These are phyloP conservation scores for Pichia phayaonensis DNA, from an alignment of 805 yeast species.

Conservation along the genomic window DNA sequence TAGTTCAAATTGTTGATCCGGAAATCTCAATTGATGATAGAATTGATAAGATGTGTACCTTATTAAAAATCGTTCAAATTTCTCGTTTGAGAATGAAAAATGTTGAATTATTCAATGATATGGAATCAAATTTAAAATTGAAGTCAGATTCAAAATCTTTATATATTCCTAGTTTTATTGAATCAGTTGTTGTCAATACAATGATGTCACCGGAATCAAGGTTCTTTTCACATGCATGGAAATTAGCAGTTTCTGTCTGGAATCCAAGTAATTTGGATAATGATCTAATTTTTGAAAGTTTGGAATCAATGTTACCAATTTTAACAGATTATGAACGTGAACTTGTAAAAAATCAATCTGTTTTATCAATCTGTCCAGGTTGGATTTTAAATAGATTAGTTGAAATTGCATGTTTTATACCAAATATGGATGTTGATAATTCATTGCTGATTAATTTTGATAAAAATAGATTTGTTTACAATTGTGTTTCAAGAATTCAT, in stretches of 20 bases:
- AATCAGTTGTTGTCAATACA: constrained; percentile 67
- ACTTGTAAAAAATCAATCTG: constrained; percentile 17
- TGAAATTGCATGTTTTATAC: constrained; percentile 69
- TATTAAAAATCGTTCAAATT: constrained; percentile 59
- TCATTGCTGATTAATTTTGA: constrained; percentile 73
- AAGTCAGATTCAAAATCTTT: constrained; percentile 28
- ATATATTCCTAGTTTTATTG: constrained; percentile 76
- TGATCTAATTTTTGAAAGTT: constrained; percentile 14
- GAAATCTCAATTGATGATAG: constrained; percentile 52
- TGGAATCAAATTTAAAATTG: background rate
- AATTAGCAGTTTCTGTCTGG: constrained; percentile 38
- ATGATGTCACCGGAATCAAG: constrained; percentile 78
- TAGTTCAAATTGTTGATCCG: constrained; percentile 56
- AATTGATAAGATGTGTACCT: constrained; percentile 57
- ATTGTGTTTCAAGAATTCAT: constrained; percentile 47
- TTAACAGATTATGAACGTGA: constrained; percentile 4
- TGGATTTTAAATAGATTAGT: constrained; percentile 80
- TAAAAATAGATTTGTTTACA: constrained; percentile 64
- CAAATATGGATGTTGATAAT: constrained; percentile 65
- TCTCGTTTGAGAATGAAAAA: constrained; percentile 60
- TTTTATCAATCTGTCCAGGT: constrained; percentile 79
- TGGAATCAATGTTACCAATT: constrained; percentile 16
- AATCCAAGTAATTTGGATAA: background rate
- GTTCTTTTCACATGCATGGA: constrained; percentile 61
- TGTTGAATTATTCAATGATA: constrained; percentile 36